Base-by-base conservation (phyloP, 2,329 filamentous ascomycete genomes). In the Cordyceps cateniannulata region DNA sequence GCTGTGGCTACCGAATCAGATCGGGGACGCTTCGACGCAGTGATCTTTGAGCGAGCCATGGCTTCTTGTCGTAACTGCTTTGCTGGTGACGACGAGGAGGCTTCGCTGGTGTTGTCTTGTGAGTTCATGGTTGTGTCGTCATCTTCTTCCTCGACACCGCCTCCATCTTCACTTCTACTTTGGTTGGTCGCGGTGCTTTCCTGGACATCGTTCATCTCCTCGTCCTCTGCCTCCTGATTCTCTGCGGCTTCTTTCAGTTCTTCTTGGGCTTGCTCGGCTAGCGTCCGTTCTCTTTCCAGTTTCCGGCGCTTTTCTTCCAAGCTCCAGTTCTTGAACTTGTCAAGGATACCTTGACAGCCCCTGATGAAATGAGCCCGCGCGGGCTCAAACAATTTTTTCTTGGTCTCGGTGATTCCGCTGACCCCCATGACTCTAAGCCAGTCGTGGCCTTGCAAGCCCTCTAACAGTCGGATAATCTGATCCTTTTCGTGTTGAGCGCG, bases 391-490 rank as follows among this genome's bases (percentile, higher is more conserved):
- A 88, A 84, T 72, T 89, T 95, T 75, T 91, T 93, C 69, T 91
- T 90, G 24, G 85, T 86, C 69, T 97, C 93, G 0, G 91, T 96
- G 42, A 96, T 77, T 22, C 84, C 91, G 65, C 86, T 93, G 38
- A 98, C 88, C 27, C 93, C 95, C 86, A 99, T 92, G 4, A 93
- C 84, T 63, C 90, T 87, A 61, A 97, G 79, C 95, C 95, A 99
- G 73, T 98, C 95, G 62, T 90, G 91, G 2, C 93, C 90, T 71
- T 91, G 89, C 1, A 99, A 81, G 20, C 91, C 91, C 59, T 95
- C 91, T 7, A 97, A 80, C 18, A 88, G 73, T 38, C 85, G 79
- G 59, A 85, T 81, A 45, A 88, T 82, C 66, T 86, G 84, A 63
- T 87, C 84, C 65, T 81, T 85, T 66, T 88, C 85, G 76, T 88